Evolutionary conservation across 208 protist species (phyloP), one percentile per base, ranked within the genome.

Genomic region (Leishmania guyanensis): DNA sequence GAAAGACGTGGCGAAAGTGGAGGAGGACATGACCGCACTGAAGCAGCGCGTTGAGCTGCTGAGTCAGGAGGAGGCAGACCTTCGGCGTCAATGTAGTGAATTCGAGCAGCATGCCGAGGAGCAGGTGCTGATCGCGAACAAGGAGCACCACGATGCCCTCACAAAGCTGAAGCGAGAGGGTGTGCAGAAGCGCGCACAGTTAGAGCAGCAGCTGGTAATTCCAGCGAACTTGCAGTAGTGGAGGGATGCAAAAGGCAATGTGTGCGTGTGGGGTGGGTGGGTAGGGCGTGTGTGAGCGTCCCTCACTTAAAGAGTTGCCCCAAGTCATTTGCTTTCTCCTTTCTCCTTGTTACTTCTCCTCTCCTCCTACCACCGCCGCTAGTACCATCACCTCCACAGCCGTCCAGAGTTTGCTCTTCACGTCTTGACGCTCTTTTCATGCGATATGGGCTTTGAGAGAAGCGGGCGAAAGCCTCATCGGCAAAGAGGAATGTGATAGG

Each of bases 91-190:
- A 62, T 97, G 93, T 65, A 89, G 88, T 33, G 92, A 92, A 22
- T 92, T 95, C 75, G 88, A 91, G 66, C 77, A 77, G 8, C 89
- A 90, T 22, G 87, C 91, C 6, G 92, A 98, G 82, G 93, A 97
- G 75, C 84, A 93, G 78, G 88, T 93, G 83, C 85, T 97, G 58
- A 95, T 97, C 80, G 84, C 90, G 50, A 91, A 92, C 56, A 97
- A 95, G 84, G 69, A 91, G 75, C 91, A 97, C 82, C 90, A 70
- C 72, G 95, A 98, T 64, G 91, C 88, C 60, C 78, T 97, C 65
- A 75, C 88, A 29, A 89, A 88, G 46, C 88, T 98, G 56, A 93
- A 92, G 84, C 93, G 93, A 85, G 95, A 98, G 70, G 90, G 90
- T 22, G 74, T 92, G 17, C 80, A 86, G 16, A 98, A 98, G 86